Evolutionary conservation across 352 stramenopile genomes (phyloP).

Genomic region (Thalassiosira livingstoniorum): DNA sequence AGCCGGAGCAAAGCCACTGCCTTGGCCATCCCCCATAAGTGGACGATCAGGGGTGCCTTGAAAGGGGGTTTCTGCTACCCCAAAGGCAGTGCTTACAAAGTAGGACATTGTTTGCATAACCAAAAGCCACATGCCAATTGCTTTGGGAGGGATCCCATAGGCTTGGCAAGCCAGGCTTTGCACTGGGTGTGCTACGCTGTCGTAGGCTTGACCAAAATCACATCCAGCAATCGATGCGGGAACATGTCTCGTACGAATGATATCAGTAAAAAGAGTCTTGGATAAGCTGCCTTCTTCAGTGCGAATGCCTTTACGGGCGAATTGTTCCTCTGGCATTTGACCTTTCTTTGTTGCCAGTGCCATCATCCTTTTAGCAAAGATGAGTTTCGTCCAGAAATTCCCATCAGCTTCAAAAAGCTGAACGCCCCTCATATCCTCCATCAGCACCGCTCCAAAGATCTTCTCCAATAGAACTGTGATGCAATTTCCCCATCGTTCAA

Average conservation of each 20-base stretch:
- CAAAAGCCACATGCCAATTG: constrained; percentile 26
- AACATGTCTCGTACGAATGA: constrained; percentile 14
- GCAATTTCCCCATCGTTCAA: constrained; percentile 4
- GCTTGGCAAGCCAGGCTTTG: constrained; percentile 25
- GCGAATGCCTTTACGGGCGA: constrained; percentile 11
- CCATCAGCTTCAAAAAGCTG: constrained; percentile 22
- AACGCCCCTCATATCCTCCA: constrained; percentile 16
- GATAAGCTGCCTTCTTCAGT: not conserved
- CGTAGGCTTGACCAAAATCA: constrained; percentile 41
- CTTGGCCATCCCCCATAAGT: constrained; percentile 5
- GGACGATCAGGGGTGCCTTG: not conserved
- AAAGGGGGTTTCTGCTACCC: not conserved
- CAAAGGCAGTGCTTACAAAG: constrained; percentile 27
- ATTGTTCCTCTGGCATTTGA: constrained; percentile 17
- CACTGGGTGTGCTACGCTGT: constrained; percentile 34
- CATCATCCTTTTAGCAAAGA: constrained; percentile 36
- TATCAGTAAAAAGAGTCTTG: constrained; percentile 34
- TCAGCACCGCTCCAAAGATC: not conserved
- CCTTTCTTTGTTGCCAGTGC: not conserved
- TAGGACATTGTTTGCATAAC: constrained; percentile 32
- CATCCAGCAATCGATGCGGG: constrained; percentile 13
- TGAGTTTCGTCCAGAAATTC: constrained; percentile 18
- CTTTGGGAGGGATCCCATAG: not conserved
- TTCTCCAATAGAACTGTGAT: constrained; percentile 25
- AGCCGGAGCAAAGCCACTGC: constrained; percentile 2